A percentile compares a stretch with the other conserved stretches of the same genome.
phyloP scores from a whole-genome alignment of 1,139 yeast species.

The Pichia sp. region DNA sequence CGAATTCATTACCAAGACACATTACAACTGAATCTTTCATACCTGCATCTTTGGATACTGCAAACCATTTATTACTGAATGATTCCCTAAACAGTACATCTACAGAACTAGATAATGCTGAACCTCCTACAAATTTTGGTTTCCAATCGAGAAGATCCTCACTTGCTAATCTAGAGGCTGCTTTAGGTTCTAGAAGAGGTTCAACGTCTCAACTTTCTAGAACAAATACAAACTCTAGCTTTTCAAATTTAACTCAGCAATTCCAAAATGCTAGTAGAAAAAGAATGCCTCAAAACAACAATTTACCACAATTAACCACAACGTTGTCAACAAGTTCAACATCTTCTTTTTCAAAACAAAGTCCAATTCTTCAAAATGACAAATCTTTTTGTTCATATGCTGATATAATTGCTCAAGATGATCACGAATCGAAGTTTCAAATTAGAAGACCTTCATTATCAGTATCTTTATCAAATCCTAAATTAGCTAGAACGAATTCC shows the following conservation, averaged over 20 bases:
- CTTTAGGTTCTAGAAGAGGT: slow-evolving; percentile 23
- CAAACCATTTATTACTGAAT: slow-evolving; percentile 38
- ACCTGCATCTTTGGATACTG: slow-evolving; percentile 77
- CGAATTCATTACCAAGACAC: slow-evolving; percentile 32
- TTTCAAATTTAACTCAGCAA: slow-evolving; percentile 21
- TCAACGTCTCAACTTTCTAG: slow-evolving; percentile 10
- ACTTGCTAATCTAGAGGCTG: slow-evolving; percentile 53
- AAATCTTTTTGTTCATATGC: slow-evolving; percentile 74
- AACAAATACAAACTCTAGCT: slow-evolving; percentile 13
- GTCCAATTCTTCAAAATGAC: slow-evolving; percentile 29
- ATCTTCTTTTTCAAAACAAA: slow-evolving; percentile 12
- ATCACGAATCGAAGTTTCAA: slow-evolving; percentile 25
- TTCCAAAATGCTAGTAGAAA: slow-evolving; percentile 8
- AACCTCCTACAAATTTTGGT: slow-evolving; percentile 41
- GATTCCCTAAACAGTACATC: slow-evolving; percentile 49
- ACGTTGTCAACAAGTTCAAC: slow-evolving; percentile 1
- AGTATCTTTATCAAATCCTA: slow-evolving; percentile 22
- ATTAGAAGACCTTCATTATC: slow-evolving; percentile 50
- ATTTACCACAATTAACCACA: slow-evolving; percentile 3
- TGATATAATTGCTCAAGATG: slow-evolving; percentile 65
- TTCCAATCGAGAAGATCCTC: slow-evolving; percentile 56
- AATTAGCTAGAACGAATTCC: slow-evolving; percentile 23
- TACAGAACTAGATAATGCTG: not conserved
- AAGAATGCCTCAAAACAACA: slow-evolving; percentile 1
- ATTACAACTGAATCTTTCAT: slow-evolving; percentile 59